Evolutionary conservation across 1,139 yeast species (phyloP), one percentile per base, ranked within the genome.

Genomic region (Geotrichum restrictum): DNA sequence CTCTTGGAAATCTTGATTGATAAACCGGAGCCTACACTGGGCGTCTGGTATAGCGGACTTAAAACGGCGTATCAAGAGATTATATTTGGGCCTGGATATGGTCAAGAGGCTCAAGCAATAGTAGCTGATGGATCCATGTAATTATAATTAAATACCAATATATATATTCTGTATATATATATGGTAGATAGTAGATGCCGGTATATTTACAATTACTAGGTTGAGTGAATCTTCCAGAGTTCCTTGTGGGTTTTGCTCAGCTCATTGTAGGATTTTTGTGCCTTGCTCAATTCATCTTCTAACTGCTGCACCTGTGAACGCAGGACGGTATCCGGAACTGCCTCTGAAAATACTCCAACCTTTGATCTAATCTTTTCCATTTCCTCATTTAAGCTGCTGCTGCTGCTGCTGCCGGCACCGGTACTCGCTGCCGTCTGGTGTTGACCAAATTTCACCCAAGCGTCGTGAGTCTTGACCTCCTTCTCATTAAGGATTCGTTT

Each of bases 141-240:
- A 48, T 31, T 47, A n/a, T n/a, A n/a, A n/a, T n/a, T n/a, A n/a
- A n/a, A n/a, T n/a, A n/a, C n/a, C n/a, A n/a, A n/a, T n/a, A n/a
- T n/a, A n/a, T n/a, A n/a, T n/a, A n/a, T n/a, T n/a, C n/a, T n/a
- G n/a, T n/a, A n/a, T n/a, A n/a, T n/a, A n/a, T n/a, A n/a, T n/a
- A n/a, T n/a, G n/a, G n/a, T n/a, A n/a, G n/a, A n/a, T n/a, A n/a
- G n/a, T n/a, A n/a, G n/a, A n/a, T n/a, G n/a, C n/a, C n/a, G n/a
- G n/a, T n/a, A n/a, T n/a, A n/a, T n/a, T n/a, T n/a, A n/a, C n/a
- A n/a, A n/a, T n/a, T n/a, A n/a, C 13, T 31, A 39, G 16, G 6
- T n/a, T 24, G 29, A 56, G 45, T 64, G 64, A 14, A 59, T 44
- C 24, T 57, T 52, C 68, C 68, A 64, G 29, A 65, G 56, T 7